Percentiles rank a stretch among this genome's conserved stretches.
These are phyloP conservation scores for Xylaria longipes DNA, from an alignment of 495 filamentous ascomycete species.

Conservation along the genomic window DNA sequence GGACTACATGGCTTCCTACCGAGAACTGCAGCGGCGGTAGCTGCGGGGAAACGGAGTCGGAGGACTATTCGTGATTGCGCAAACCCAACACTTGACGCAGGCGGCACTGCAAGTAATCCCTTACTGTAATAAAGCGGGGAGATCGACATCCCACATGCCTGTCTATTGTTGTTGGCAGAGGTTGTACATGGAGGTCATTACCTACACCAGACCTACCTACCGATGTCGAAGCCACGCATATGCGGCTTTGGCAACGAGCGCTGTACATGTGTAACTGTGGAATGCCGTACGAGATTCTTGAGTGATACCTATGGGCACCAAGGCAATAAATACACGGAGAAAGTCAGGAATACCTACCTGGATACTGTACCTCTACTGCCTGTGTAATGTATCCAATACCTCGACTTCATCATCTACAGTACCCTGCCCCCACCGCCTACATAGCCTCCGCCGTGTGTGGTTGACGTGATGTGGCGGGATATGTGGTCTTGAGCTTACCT, in stretches of 20 bases:
- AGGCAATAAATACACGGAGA: background rate
- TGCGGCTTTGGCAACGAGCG: background rate
- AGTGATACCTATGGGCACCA: background rate
- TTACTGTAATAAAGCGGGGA: background rate
- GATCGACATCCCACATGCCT: constrained; percentile 2
- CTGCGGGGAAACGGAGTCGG: no score
- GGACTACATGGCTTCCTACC: background rate
- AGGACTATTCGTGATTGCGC: no score
- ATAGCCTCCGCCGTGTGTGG: background rate
- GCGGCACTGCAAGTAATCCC: background rate
- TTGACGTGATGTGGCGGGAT: constrained; percentile 15
- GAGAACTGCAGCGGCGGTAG: background rate
- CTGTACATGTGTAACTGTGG: background rate
- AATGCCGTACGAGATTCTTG: background rate
- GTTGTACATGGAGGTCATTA: background rate
- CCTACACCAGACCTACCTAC: background rate
- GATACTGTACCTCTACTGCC: no score
- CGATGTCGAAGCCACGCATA: background rate
- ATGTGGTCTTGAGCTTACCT: background rate
- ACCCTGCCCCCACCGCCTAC: constrained; percentile 2
- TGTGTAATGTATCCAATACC: background rate
- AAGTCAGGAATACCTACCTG: background rate
- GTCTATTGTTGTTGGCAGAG: background rate
- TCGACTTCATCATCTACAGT: background rate
- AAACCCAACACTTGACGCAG: constrained; percentile 1